Base-by-base conservation (phyloP, 2,329 filamentous ascomycete genomes). In the Teratosphaeria gauchensis region DNA sequence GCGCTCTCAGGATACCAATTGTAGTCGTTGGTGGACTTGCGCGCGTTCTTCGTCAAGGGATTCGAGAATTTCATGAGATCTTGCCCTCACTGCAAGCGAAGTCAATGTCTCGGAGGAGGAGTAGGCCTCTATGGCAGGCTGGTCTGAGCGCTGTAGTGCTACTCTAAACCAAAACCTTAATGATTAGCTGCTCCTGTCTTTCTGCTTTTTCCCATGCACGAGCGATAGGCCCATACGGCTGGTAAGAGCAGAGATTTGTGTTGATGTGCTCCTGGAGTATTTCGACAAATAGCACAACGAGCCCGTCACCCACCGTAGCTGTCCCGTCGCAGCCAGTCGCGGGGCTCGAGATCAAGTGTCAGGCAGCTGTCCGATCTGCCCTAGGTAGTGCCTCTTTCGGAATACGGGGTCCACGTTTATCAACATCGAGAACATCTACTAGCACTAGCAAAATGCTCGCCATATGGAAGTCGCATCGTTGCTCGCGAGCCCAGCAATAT, bases 1-100 rank as follows among this genome's bases (percentile, higher is more conserved):
- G 51, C 31, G n/a, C 42, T n/a, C 30, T 59, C 58, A 31, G 55
- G 55, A 28, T 58, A 58, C 56, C 61, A 61, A 30, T 42, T 58
- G 51, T 24, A 38, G 57, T 53, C 58, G 53, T 61, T 53, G 16
- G 46, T 51, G 35, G 55, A 57, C 53, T 59, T 59, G 21, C 57
- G 42, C 58, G 28, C 51, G 56, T 58, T 58, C n/a, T 54, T 58
- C 12, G 55, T 48, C 19, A 57, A 48, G 21, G 42, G 42, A 21
- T 48, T 52, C 12, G 32, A 48, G 48, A 57, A 57, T 31, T 48
- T 46, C 55, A 57, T 57, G 28, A 21, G 55, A 42, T 21, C n/a
- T n/a, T 48, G 42, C n/a, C 19, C 16, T n/a, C 11, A 33, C 30
- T 46, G 30, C n/a, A 12, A 5, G 12, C 35, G 33, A n/a, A 38